Evolutionary conservation across 306 rosid genomes (phyloP), one percentile per base, ranked within the genome.

Genomic region (Casuarina equisetifolia): DNA sequence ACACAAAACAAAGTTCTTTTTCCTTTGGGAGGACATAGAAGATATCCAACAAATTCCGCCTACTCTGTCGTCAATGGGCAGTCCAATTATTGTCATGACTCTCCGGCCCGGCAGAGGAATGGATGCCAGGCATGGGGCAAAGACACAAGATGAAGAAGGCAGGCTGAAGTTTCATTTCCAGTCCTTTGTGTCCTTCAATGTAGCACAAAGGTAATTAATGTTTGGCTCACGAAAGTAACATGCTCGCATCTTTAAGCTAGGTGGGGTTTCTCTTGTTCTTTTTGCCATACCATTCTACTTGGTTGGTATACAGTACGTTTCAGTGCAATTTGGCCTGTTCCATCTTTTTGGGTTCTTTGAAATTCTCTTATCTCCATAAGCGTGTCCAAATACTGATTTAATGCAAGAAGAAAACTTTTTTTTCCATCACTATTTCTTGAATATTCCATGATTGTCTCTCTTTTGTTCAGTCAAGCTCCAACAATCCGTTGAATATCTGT

Each of bases 21-120:
- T 92, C 79, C 91, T 96, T 72, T 96, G 99, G 99, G 99, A 92
- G 81, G 99, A 96, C 80, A 85, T 96, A 68, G 98, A 96, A 80
- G 97, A 91, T 58, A 90, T 96, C 71, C 88, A 92, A 55, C 82
- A 91, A 66, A 68, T 82, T 84, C 83, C 94, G 53, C 98, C 99
- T 62, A 86, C 96, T 68, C 86, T 96, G 64, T 88, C 97, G 32
- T 96, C 99, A 11, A 92, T 96, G 99, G 99, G 97, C 1, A 96
- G 98, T 80, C 99, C 99, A 7, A 84, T 85, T 77, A 77, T 92
- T 57, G 84, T 85, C 85, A 83, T 96, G 64, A 92, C 97, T 75
- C 94, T 96, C 55, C 87, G 92, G 72, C 87, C 69, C 13, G 96
- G 99, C 73, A 88, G 94, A 84, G 99, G 98, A 36, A 81, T 79